Evolutionary conservation across 306 rosid species (phyloP), one percentile per base, ranked within the genome.

Genomic region (Pterocarpus macrocarpus): DNA sequence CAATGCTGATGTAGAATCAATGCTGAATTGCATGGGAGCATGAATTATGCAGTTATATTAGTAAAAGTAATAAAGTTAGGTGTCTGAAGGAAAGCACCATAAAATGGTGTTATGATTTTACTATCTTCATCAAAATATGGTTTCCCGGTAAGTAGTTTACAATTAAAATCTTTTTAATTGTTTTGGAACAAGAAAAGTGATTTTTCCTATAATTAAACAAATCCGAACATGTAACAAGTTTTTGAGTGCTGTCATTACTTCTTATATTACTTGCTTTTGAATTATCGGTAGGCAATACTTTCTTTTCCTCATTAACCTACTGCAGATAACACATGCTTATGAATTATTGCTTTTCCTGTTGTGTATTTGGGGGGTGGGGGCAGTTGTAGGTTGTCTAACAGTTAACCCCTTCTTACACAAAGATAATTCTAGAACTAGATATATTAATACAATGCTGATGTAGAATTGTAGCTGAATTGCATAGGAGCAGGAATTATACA

Each of bases 361-460:
- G n/a, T 78, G 61, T 45, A 58, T 45, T 5, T 78, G 65, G 30
- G 22, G 74, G 43, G 12, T 52, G 14, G 36, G 68, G 22, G n/a
- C 28, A 56, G 58, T 13, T 52, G 47, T 43, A 65, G 39, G 50
- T 52, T 35, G 57, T 73, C 57, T 71, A 62, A 49, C 62, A 30
- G 11, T 67, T 16, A 73, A 15, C 35, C 57, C 11, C 35, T 30
- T 36, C 22, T 44, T 59, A 22, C 28, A 39, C 6, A 1, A 77
- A 55, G 57, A 70, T 59, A n/a, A 7, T 45, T 69, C 53, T 57
- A 16, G 41, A 80, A 36, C 38, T 71, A 36, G 36, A 72, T 30
- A 36, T 38, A 36, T 62, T 62, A 28, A 69, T 33, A 6, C 9
- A n/a, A 78, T 44, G 77, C 57, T 71, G 36, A 67, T 78, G 45